A percentile compares a stretch with the other conserved stretches of the same genome.
phyloP scores from a whole-genome alignment of 2,329 filamentous ascomycete genomes.

The Fusarium irregulare region DNA sequence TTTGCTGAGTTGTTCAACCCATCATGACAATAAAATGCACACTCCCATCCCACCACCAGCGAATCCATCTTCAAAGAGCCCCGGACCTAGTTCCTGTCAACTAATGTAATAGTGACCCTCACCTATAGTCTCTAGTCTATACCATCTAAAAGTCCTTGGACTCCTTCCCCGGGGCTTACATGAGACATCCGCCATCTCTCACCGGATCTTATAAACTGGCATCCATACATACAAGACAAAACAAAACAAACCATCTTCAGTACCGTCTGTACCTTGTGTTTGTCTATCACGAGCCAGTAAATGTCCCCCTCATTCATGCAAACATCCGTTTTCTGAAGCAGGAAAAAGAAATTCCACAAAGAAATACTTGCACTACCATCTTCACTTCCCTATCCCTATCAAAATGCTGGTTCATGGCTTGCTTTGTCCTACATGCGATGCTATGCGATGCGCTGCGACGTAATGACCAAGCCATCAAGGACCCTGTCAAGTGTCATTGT shows the following conservation, averaged over 20 bases:
- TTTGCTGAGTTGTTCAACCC: slow-evolving; percentile 51
- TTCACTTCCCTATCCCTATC: background rate
- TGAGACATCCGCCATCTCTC: slow-evolving; percentile 28
- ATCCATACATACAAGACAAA: slow-evolving; percentile 10
- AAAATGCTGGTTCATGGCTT: slow-evolving; percentile 31
- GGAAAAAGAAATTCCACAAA: slow-evolving; percentile 20
- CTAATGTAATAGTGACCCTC: background rate
- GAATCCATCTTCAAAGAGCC: slow-evolving; percentile 16
- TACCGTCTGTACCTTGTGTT: slow-evolving; percentile 8
- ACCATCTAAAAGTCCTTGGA: background rate
- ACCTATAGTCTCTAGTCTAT: slow-evolving; percentile 5
- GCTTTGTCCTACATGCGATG: slow-evolving; percentile 31
- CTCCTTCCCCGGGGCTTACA: slow-evolving; percentile 28
- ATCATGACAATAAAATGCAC: slow-evolving; percentile 25
- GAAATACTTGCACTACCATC: background rate
- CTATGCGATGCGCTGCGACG: slow-evolving; percentile 29
- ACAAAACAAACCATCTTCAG: slow-evolving; percentile 22
- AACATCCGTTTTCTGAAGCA: slow-evolving; percentile 22
- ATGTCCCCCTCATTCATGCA: slow-evolving; percentile 19
- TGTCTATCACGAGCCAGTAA: slow-evolving; percentile 31
- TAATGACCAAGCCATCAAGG: slow-evolving; percentile 23
- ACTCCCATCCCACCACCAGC: slow-evolving; percentile 33
- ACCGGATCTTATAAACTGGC: slow-evolving; percentile 10
- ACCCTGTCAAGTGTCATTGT: slow-evolving; percentile 28
- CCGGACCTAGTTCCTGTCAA: slow-evolving; percentile 6